phyloP scores from a whole-genome alignment of 768 basidiomycete species.

The Tephrocybe sp. region DNA sequence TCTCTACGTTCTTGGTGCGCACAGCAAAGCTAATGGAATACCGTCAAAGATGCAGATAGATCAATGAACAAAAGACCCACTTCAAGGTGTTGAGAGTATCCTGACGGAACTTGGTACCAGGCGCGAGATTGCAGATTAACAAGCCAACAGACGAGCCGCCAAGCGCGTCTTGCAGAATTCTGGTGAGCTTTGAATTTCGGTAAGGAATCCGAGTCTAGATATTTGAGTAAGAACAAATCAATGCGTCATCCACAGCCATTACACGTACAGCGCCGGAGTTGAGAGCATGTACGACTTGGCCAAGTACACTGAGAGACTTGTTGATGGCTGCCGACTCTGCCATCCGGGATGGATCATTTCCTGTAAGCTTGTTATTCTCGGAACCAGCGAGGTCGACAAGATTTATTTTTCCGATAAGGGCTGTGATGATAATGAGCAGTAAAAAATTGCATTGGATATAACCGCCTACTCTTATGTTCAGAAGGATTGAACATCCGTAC shows the following conservation, averaged over 20 bases:
- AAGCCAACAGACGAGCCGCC: slow-evolving; percentile 79
- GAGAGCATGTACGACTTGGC: slow-evolving; percentile 84
- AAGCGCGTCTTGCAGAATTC: slow-evolving; percentile 87
- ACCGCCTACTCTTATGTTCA: slow-evolving; percentile 54
- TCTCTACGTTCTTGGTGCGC: slow-evolving; percentile 84
- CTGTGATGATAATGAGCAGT: slow-evolving; percentile 32
- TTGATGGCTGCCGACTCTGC: slow-evolving; percentile 88
- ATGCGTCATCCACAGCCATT: background rate
- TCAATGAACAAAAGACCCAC: slow-evolving; percentile 36
- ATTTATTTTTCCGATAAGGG: slow-evolving; percentile 73
- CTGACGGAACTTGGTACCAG: slow-evolving; percentile 75
- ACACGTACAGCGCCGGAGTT: slow-evolving; percentile 64
- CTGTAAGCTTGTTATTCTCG: slow-evolving; percentile 90
- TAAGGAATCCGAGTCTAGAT: slow-evolving; percentile 77
- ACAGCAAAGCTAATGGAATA: slow-evolving; percentile 64
- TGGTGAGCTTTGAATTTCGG: slow-evolving; percentile 84
- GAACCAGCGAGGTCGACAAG: slow-evolving; percentile 89
- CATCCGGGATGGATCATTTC: slow-evolving; percentile 85
- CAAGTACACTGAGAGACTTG: slow-evolving; percentile 81
- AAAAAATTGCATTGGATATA: slow-evolving; percentile 2
- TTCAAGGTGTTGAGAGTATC: slow-evolving; percentile 93
- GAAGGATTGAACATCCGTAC: slow-evolving; percentile 54
- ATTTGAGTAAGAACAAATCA: background rate
- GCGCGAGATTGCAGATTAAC: slow-evolving; percentile 85
- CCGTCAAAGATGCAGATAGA: background rate